Evolutionary conservation across 2,329 filamentous ascomycete species (phyloP).

Genomic region (Colletotrichum acutatum): DNA sequence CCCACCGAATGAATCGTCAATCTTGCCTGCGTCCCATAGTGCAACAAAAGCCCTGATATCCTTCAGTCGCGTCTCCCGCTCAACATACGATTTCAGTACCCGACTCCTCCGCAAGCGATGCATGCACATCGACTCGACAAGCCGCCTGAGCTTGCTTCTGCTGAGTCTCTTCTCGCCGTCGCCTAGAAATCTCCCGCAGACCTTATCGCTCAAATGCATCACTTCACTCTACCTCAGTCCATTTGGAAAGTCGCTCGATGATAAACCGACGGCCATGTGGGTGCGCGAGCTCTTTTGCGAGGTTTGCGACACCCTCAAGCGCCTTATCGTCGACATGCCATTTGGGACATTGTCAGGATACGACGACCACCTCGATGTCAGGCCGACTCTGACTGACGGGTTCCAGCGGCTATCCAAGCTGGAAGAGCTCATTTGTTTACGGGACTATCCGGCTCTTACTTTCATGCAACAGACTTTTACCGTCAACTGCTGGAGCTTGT

Average conservation of each 20-base stretch:
- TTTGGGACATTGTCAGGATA: slow-evolving; percentile 54
- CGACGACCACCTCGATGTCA: slow-evolving; percentile 53
- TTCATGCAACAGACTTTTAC: slow-evolving; percentile 42
- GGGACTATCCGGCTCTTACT: slow-evolving; percentile 56
- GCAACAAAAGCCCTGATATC: slow-evolving; percentile 56
- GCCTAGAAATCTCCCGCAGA: not conserved
- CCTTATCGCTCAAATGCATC: slow-evolving; percentile 46
- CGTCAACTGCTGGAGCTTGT: slow-evolving; percentile 53
- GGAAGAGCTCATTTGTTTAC: slow-evolving; percentile 60
- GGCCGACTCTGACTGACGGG: slow-evolving; percentile 54
- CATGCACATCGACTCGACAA: slow-evolving; percentile 54
- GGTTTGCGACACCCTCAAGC: slow-evolving; percentile 51
- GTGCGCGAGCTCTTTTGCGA: slow-evolving; percentile 55
- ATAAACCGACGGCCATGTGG: slow-evolving; percentile 52
- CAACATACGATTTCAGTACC: slow-evolving; percentile 52
- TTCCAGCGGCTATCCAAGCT: slow-evolving; percentile 55
- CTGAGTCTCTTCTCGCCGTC: slow-evolving; percentile 42
- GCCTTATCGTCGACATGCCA: slow-evolving; percentile 60
- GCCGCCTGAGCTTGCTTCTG: slow-evolving; percentile 48
- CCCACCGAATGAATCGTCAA: slow-evolving; percentile 42
- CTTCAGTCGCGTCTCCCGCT: slow-evolving; percentile 54
- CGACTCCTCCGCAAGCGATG: slow-evolving; percentile 57
- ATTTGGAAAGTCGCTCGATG: slow-evolving; percentile 49
- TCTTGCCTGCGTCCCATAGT: slow-evolving; percentile 51
- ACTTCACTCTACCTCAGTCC: slow-evolving; percentile 55